Percentiles rank a stretch among this genome's conserved stretches.
Conservation (phyloP, 2,329 filamentous ascomycete genomes). For the Stachybotrys chlorohalonatus region DNA sequence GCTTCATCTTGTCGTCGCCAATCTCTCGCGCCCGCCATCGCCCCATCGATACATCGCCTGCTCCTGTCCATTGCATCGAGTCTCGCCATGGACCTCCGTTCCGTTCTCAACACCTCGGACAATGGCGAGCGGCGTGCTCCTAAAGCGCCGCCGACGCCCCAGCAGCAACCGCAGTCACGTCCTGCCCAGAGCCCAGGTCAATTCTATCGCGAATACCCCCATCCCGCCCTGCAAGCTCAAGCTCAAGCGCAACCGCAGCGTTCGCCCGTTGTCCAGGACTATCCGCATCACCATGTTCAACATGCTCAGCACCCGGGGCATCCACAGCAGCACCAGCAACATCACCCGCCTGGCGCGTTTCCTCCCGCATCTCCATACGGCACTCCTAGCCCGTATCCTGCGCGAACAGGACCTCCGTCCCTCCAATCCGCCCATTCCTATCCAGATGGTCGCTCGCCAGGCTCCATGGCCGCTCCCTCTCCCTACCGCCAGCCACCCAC, state of each 20-base stretch:
- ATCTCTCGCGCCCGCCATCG: not conserved
- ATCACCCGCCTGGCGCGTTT: slow-evolving; percentile 11
- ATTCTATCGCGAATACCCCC: slow-evolving; percentile 43
- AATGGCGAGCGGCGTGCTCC: slow-evolving; percentile 25
- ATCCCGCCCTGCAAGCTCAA: slow-evolving; percentile 14
- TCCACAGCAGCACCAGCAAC: slow-evolving; percentile 17
- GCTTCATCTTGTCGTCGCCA: not conserved
- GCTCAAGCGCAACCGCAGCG: slow-evolving; percentile 37
- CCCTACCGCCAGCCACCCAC: slow-evolving; percentile 42
- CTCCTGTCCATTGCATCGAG: not conserved
- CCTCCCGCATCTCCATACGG: slow-evolving; percentile 23
- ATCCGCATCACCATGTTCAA: slow-evolving; percentile 15
- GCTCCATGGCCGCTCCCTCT: slow-evolving; percentile 29
- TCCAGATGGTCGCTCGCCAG: slow-evolving; percentile 42
- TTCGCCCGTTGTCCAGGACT: slow-evolving; percentile 42
- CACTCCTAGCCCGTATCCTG: slow-evolving; percentile 30
- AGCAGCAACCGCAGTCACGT: slow-evolving; percentile 20
- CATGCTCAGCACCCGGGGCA: slow-evolving; percentile 1
- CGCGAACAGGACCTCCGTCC: slow-evolving; percentile 32
- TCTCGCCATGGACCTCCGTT: slow-evolving; percentile 39
- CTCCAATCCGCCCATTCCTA: slow-evolving; percentile 35
- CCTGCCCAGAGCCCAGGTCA: slow-evolving; percentile 30
- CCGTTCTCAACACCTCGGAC: slow-evolving; percentile 46
- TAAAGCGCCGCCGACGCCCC: slow-evolving; percentile 20
- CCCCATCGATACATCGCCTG: not conserved